A percentile compares a stretch with the other conserved stretches of the same genome.
These are phyloP conservation scores for Lentinula novae-zelandiae DNA, from an alignment of 1,284 basidiomycete genomes.

Conservation along the genomic window DNA sequence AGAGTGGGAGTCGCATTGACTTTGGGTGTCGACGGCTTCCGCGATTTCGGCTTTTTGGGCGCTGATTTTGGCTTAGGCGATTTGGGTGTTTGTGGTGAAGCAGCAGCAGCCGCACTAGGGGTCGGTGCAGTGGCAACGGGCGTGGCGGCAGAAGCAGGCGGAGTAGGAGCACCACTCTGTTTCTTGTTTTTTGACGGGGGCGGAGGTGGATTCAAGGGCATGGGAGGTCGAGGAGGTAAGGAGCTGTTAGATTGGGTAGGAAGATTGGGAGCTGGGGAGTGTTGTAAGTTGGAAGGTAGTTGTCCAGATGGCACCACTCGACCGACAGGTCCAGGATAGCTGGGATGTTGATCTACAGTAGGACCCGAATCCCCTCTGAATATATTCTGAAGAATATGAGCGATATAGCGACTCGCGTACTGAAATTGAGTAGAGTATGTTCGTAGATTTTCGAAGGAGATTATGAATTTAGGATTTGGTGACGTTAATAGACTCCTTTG, in stretches of 20 bases:
- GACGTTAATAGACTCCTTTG: constrained; percentile 46
- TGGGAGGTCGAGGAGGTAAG: constrained; percentile 19
- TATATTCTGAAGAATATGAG: constrained; percentile 17
- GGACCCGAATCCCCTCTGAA: constrained; percentile 19
- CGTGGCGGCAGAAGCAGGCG: constrained; percentile 45
- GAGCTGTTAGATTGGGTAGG: constrained; percentile 18
- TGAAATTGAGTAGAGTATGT: constrained; percentile 44
- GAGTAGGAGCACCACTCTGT: constrained; percentile 29
- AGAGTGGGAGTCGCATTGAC: constrained; percentile 22
- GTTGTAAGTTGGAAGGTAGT: constrained; percentile 12
- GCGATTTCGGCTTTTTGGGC: constrained; percentile 40
- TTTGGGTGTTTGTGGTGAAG: constrained; percentile 48
- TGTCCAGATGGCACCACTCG: constrained; percentile 2
- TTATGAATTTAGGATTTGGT: constrained; percentile 46
- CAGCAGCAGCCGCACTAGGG: constrained; percentile 35
- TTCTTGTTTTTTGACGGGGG: constrained; percentile 4
- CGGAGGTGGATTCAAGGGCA: constrained; percentile 28
- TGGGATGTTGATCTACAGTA: background rate
- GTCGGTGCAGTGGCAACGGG: constrained; percentile 51
- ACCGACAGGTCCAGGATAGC: background rate
- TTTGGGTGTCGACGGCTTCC: constrained; percentile 33
- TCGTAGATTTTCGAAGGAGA: constrained; percentile 40
- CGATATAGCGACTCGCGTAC: constrained; percentile 37
- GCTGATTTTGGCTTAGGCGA: constrained; percentile 46
- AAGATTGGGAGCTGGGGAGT: constrained; percentile 4